Evolutionary conservation across 306 rosid species (phyloP), one percentile per base, ranked within the genome.

Genomic region (Bauhinia variegata): DNA sequence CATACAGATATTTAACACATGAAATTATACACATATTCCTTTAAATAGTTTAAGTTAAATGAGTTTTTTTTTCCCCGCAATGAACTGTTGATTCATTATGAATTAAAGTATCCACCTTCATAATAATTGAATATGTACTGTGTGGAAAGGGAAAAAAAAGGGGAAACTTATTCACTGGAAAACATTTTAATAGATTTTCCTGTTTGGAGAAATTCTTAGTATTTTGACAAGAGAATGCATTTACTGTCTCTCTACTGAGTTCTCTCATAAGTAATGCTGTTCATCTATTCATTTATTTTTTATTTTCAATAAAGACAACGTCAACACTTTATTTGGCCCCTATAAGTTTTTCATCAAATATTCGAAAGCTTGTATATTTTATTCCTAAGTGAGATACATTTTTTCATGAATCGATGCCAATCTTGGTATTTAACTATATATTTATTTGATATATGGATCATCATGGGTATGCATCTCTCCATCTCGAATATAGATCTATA

Each of bases 1-100:
- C n/a, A n/a, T n/a, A n/a, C n/a, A n/a, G n/a, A n/a, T n/a, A n/a
- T n/a, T n/a, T n/a, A n/a, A n/a, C n/a, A n/a, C n/a, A n/a, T n/a
- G 38, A 34, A 34, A 3, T 34, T 34, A 34, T 34, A 34, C 4
- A 3, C 4, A 34, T 34, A 34, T 34, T n/a, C 8, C 67, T 55
- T 72, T 23, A 44, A 16, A 16, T 44, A 33, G 32, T 50, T 38
- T 58, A 12, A 69, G 37, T 52, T 5, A 16, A 78, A 48, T 3
- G 49, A 63, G 30, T 57, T 57, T 34, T 14, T 31, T 32, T 32
- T n/a, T 31, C 19, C 12, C n/a, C 38, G 7, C 59, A 5, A 30
- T 17, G 59, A 11, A 6, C 42, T 37, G 61, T 32, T 55, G 33
- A 32, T 55, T 55, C 41, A 4, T 57, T 34, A 2, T 36, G 16